phyloP scores from a whole-genome alignment of 1,139 yeast genomes.

The Taphrina confusa region DNA sequence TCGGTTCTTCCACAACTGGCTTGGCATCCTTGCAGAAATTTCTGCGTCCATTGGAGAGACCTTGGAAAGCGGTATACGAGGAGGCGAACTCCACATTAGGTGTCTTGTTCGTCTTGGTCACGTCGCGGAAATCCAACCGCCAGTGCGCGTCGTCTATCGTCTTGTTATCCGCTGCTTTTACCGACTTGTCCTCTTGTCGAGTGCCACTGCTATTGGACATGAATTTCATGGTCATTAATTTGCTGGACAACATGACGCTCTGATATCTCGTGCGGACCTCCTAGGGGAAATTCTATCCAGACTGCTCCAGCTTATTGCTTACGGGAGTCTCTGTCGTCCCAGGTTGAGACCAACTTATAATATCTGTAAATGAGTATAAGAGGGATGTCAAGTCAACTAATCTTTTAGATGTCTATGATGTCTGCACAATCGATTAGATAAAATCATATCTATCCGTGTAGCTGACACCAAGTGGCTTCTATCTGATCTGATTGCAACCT shows the following conservation, averaged over 20 bases:
- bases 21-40: not conserved
- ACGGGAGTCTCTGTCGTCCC: too few species aligned
- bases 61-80: constrained; percentile 12
- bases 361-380: too few species aligned
- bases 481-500: too few species aligned
- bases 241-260: constrained; percentile 14
- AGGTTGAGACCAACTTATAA: too few species aligned
- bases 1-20: not conserved
- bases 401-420: too few species aligned
- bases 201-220: too few species aligned
- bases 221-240: constrained; percentile 32
- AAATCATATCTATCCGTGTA: not conserved
- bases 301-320: too few species aligned
- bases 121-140: constrained; percentile 9
- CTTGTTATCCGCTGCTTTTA: constrained; percentile 4
- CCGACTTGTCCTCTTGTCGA: too few species aligned
- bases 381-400: too few species aligned
- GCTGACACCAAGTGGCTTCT: not conserved
- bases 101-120: not conserved
- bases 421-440: not conserved
- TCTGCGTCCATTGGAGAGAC: constrained; percentile 5
- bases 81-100: not conserved
- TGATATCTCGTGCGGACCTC: too few species aligned
- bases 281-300: too few species aligned
- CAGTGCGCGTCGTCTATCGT: constrained; percentile 18